Evolutionary conservation across 2,329 filamentous ascomycete genomes (phyloP), one percentile per base, ranked within the genome.

Genomic region (Teratosphaeriaceae sp.): DNA sequence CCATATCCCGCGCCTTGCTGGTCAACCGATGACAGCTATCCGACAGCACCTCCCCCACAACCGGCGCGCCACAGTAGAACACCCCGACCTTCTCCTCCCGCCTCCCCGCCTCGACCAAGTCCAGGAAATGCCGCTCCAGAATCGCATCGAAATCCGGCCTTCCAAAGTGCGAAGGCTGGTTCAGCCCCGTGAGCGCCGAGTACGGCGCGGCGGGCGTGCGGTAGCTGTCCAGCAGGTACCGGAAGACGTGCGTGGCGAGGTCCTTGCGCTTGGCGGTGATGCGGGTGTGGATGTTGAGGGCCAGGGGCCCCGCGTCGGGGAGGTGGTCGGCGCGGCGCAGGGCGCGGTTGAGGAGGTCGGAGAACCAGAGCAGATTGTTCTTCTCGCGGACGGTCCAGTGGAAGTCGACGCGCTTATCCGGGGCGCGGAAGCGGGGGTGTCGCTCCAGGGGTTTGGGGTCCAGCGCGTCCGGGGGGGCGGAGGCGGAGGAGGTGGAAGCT

Each of bases 301-400:
- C 73, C 16, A 79, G 68, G 35, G 59, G 47, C 6, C 49, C 39
- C 0, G 60, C 49, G 13, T 64, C 33, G 1, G 46, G 59, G 16
- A 70, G 61, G 7, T 62, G 59, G 5, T 64, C 63, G 6, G 60
- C 59, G 44, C 61, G 45, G 4, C 67, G 63, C 55, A 62, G 64
- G 2, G 73, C 69, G 11, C 65, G 59, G 51, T 78, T 79, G 4
- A 79, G 66, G 0, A 79, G 68, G 49, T 76, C 70, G 0, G 75
- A 75, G 40, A 80, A 73, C 76, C 76, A 79, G 2, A 74, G 64
- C 0, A 79, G 65, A 39, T 74, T 68, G 56, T 78, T 77, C 43
- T 69, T 67, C 36, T 79, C 74, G 18, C 75, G 72, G 1, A 79
- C 75, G 49, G 75, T 76, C 76, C 76, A 79, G 58, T 79, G 75